A percentile compares a stretch with the other conserved stretches of the same genome.
Evolutionary conservation across 306 rosid species (phyloP).

Genomic region (Fragaria iinumae): DNA sequence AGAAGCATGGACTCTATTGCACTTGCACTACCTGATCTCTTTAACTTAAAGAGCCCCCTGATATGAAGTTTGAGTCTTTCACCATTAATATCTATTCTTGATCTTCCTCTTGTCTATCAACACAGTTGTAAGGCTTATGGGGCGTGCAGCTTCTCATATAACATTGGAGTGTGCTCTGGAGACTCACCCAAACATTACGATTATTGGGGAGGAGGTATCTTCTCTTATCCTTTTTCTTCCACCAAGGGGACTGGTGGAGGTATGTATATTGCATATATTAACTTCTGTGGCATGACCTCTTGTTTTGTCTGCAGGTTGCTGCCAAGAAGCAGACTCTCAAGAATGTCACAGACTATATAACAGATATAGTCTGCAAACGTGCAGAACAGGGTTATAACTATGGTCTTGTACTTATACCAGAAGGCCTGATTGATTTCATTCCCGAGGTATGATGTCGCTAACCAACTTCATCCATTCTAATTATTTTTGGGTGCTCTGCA

Average conservation of each 20-base stretch:
- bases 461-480: too few relatives aligned
- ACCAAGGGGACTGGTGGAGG: not conserved
- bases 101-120: constrained; percentile 5
- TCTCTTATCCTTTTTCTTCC: not conserved
- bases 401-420: constrained; percentile 88
- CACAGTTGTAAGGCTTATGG: constrained; percentile 96
- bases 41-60: not conserved
- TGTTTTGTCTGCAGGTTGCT: constrained; percentile 60
- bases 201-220: constrained; percentile 92
- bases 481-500: not conserved
- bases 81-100: not conserved
- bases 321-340: constrained; percentile 81
- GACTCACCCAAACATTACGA: constrained; percentile 81
- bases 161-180: constrained; percentile 87
- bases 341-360: constrained; percentile 76
- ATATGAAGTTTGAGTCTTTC: not conserved
- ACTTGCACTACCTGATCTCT: not conserved
- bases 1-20: not conserved
- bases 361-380: constrained; percentile 69
- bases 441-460: constrained; percentile 61
- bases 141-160: constrained; percentile 96
- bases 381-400: constrained; percentile 60
- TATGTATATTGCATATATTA: not conserved
- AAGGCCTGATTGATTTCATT: constrained; percentile 92
- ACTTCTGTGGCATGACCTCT: constrained; percentile 18